Percentiles rank a stretch among this genome's conserved stretches.
phyloP scores from a whole-genome alignment of 768 basidiomycete species.

The Naganishia friedmannii region DNA sequence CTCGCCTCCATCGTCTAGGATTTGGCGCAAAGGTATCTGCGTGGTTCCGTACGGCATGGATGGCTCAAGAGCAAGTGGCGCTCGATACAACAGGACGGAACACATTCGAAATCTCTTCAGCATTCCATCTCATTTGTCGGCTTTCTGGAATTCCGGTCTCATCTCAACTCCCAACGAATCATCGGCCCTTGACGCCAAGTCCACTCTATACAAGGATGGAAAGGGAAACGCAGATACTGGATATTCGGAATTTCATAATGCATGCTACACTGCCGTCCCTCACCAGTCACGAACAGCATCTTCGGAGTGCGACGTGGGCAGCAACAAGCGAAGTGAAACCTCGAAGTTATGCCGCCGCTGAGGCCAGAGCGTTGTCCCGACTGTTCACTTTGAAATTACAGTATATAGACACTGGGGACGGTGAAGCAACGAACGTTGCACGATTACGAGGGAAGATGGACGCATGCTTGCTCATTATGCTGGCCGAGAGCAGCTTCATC shows the following conservation, averaged over 20 bases:
- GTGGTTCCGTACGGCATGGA: constrained; percentile 77
- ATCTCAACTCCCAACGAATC: background rate
- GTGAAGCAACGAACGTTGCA: constrained; percentile 53
- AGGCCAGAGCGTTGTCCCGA: constrained; percentile 16
- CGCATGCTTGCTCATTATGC: constrained; percentile 7
- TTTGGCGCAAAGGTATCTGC: constrained; percentile 79
- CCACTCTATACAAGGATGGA: constrained; percentile 52
- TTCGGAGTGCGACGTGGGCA: background rate
- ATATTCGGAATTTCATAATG: constrained; percentile 70
- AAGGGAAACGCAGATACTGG: constrained; percentile 60
- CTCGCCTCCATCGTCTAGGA: constrained; percentile 74
- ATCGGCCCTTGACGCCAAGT: constrained; percentile 4
- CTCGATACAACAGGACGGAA: background rate
- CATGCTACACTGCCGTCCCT: constrained; percentile 59
- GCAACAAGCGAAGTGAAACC: constrained; percentile 25
- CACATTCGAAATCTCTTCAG: constrained; percentile 1
- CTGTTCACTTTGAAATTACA: background rate
- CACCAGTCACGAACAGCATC: background rate
- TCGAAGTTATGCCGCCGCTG: background rate
- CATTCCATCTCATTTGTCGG: background rate
- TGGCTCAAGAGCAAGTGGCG: background rate
- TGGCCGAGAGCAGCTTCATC: constrained; percentile 20
- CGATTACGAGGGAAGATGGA: constrained; percentile 19
- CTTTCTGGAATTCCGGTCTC: background rate
- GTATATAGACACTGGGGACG: constrained; percentile 55